Evolutionary conservation across 2,329 filamentous ascomycete genomes (phyloP), one percentile per base, ranked within the genome.

Genomic region (Pseudodiploospora longispora): DNA sequence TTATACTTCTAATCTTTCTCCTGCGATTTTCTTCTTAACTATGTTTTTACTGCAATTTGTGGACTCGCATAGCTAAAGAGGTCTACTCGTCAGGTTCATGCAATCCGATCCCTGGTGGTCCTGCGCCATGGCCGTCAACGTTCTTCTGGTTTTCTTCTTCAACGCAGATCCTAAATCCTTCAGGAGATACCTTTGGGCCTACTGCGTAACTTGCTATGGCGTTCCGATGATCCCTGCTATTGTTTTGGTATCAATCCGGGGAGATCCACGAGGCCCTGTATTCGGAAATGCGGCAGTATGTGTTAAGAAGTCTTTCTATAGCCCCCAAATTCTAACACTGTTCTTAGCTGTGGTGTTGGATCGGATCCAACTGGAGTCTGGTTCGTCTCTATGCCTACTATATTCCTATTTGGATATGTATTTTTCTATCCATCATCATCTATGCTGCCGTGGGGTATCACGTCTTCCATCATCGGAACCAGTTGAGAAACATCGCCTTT

Each of bases 111-210:
- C 82, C 1, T 74, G 84, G 65, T 89, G 82, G 84, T 85, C 83
- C 0, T 78, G 88, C 52, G 83, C 83, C 49, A 91, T 91, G 85
- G 84, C 86, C 0, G 72, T 83, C 55, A 91, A 91, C 51, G 86
- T 91, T 44, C 87, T 83, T 58, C 72, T 90, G 40, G 76, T 80
- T 35, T 79, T 80, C 55, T 80, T 79, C 61, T 68, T 68, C 55
- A 70, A 74, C 12, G 73, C 71, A 7, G 71, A 71, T 39, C 75
- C 75, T 0, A 78, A 78, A 1, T 78, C 80, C 41, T 87, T 88
- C 55, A 73, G 76, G 10, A 75, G 77, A 40, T 85, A 85, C 55
- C 72, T 82, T 42, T 85, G 82, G 74, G 73, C 79, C 39, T 91
- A 91, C 58, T 71, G 80, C 27, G 36, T 80, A 1, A 61, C 80